These are phyloP conservation scores for Pseudogymnoascus sp. DNA, from an alignment of 2,329 filamentous ascomycete species.

Conservation along the genomic window DNA sequence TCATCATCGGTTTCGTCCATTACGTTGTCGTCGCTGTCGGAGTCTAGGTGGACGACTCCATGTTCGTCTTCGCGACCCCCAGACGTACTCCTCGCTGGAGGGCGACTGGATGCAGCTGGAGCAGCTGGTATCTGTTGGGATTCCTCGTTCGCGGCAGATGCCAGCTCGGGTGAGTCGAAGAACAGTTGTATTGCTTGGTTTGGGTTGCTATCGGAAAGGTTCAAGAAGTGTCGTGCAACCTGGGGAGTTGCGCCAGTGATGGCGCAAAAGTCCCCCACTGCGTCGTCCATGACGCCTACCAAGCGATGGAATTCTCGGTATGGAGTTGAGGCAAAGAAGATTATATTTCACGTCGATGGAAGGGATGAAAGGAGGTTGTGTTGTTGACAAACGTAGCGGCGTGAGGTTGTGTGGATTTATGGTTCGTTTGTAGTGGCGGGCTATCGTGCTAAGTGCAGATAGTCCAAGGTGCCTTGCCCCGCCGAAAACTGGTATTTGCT, in stretches of 20 bases:
- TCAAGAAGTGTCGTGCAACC: slow-evolving; percentile 74
- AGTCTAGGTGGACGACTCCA: slow-evolving; percentile 67
- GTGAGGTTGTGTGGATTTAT: neutral
- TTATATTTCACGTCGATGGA: neutral
- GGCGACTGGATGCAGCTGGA: slow-evolving; percentile 22
- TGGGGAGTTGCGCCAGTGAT: slow-evolving; percentile 70
- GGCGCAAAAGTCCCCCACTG: slow-evolving; percentile 66
- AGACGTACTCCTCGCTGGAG: slow-evolving; percentile 17
- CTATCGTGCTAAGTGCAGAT: slow-evolving; percentile 4
- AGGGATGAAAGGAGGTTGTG: neutral
- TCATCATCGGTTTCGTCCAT: slow-evolving; percentile 33
- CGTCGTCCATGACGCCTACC: slow-evolving; percentile 51
- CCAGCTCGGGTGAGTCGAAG: slow-evolving; percentile 78
- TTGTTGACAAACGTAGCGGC: neutral
- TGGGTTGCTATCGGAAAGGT: slow-evolving; percentile 75
- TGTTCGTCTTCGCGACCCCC: slow-evolving; percentile 43
- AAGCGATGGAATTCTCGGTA: neutral
- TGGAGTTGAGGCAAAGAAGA: neutral
- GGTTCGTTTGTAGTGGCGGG: slow-evolving; percentile 4
- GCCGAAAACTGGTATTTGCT: neutral
- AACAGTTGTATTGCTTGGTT: slow-evolving; percentile 83
- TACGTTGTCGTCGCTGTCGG: slow-evolving; percentile 59
- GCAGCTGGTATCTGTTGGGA: slow-evolving; percentile 22
- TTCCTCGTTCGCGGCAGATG: slow-evolving; percentile 18
- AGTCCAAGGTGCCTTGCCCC: neutral